phyloP scores from a whole-genome alignment of 1,284 basidiomycete species.

The Pascua guehoae region DNA sequence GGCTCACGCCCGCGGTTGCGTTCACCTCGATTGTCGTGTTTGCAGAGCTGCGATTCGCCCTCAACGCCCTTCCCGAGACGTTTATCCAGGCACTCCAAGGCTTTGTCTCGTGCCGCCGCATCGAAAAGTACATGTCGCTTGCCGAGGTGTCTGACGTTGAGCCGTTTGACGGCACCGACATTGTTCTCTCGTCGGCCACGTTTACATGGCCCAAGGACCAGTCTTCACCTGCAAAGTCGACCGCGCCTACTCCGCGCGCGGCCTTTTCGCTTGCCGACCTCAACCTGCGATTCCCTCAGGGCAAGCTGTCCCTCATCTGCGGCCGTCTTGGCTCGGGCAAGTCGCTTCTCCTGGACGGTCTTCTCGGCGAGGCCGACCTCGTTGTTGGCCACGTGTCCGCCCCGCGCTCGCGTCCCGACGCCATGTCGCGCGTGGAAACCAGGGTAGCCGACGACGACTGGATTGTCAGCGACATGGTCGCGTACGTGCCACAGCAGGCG shows the following conservation, averaged over 20 bases:
- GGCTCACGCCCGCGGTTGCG: constrained; percentile 75
- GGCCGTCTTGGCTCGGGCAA: constrained; percentile 69
- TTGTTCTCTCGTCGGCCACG: constrained; percentile 76
- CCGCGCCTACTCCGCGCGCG: constrained; percentile 65
- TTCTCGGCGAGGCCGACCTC: constrained; percentile 87
- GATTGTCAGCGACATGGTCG: constrained; percentile 67
- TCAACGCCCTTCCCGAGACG: constrained; percentile 83
- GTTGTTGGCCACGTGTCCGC: constrained; percentile 65
- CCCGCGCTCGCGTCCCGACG: constrained; percentile 77
- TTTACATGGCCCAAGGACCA: constrained; percentile 82
- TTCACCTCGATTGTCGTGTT: constrained; percentile 74
- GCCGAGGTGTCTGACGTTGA: constrained; percentile 64
- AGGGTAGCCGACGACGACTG: constrained; percentile 58
- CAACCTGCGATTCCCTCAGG: constrained; percentile 69
- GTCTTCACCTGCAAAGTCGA: constrained; percentile 47
- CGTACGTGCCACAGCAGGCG: constrained; percentile 82
- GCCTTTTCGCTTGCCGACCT: constrained; percentile 81
- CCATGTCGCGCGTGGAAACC: constrained; percentile 55
- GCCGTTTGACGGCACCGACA: constrained; percentile 55
- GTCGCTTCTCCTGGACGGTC: constrained; percentile 69
- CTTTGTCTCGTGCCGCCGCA: constrained; percentile 79
- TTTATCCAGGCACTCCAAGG: constrained; percentile 80
- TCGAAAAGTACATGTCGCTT: constrained; percentile 78
- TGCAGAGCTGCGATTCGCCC: constrained; percentile 66
- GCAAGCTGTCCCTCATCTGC: constrained; percentile 74